Evolutionary conservation across 352 stramenopile species (phyloP).

Genomic region (Globisporangium rhizosaccharum): DNA sequence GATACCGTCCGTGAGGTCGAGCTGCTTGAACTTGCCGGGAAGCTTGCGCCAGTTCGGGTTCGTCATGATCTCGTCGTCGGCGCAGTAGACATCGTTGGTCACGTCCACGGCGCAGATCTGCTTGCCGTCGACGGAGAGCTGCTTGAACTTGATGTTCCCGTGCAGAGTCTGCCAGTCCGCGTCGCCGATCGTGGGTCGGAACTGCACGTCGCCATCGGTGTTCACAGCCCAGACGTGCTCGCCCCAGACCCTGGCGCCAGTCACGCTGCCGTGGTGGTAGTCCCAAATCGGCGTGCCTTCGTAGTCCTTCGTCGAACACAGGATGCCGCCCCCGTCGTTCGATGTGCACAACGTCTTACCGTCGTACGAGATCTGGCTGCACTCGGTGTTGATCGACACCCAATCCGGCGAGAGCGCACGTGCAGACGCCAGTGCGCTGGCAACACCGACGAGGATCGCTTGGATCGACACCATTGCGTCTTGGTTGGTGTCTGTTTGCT

Average conservation of each 20-base stretch:
- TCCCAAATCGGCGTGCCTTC: not conserved
- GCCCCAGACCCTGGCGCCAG: conserved; percentile 17
- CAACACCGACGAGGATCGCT: conserved; percentile 6
- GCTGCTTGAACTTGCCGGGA: conserved; percentile 20
- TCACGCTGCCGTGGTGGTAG: conserved; percentile 1
- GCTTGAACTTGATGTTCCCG: conserved; percentile 21
- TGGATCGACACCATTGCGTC: conserved; percentile 12
- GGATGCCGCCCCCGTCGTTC: conserved; percentile 4
- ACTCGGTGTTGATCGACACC: not conserved
- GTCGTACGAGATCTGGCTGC: conserved; percentile 11
- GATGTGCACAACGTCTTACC: conserved; percentile 13
- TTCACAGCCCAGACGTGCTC: conserved; percentile 20
- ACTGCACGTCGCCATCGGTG: conserved; percentile 16
- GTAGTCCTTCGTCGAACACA: conserved; percentile 8
- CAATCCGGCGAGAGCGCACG: conserved; percentile 9
- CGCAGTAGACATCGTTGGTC: conserved; percentile 21
- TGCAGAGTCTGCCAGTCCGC: conserved; percentile 14
- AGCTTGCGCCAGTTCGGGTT: conserved; percentile 24
- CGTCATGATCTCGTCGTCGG: conserved; percentile 15
- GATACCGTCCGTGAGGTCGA: conserved; percentile 19
- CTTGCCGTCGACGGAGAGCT: conserved; percentile 26
- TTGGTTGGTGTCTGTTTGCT: not conserved
- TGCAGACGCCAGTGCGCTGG: not conserved
- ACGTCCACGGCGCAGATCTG: conserved; percentile 22
- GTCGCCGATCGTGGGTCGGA: conserved; percentile 1